Percentiles rank a stretch among this genome's conserved stretches.
Evolutionary conservation across 257 asterid genomes (phyloP).

Genomic region (Salvia splendens): DNA sequence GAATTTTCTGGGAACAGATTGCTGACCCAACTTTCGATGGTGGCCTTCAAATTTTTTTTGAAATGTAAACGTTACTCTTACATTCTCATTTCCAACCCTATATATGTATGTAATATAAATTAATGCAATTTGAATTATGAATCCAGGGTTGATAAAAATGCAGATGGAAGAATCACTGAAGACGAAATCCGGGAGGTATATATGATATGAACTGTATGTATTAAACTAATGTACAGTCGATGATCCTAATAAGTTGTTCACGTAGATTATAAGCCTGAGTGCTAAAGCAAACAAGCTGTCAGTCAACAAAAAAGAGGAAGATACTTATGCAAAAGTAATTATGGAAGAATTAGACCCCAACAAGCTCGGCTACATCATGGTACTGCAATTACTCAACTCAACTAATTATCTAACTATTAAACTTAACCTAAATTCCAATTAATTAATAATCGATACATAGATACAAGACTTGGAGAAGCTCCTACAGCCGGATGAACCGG

Average conservation of each 20-base stretch:
- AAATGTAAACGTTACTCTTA: slow-evolving; percentile 51
- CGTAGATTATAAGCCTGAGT: slow-evolving; percentile 77
- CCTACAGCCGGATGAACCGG: slow-evolving; percentile 41
- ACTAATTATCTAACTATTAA: neutral
- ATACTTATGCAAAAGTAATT: slow-evolving; percentile 80
- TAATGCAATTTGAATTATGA: neutral
- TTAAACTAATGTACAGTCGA: too few relatives aligned
- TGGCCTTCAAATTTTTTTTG: slow-evolving; percentile 82
- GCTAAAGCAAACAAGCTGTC: slow-evolving; percentile 86
- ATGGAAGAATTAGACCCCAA: slow-evolving; percentile 89
- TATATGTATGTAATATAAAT: neutral
- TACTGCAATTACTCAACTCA: neutral
- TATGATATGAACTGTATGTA: too few relatives aligned
- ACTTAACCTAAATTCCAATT: too few relatives aligned
- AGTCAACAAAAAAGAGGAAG: slow-evolving; percentile 70
- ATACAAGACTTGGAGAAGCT: slow-evolving; percentile 68
- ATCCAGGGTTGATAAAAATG: slow-evolving; percentile 92
- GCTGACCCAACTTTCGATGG: slow-evolving; percentile 80
- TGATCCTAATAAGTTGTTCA: neutral
- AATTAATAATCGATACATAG: slow-evolving; percentile 33
- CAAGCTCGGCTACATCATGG: slow-evolving; percentile 68
- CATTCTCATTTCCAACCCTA: neutral
- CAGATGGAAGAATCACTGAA: slow-evolving; percentile 75
- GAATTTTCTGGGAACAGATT: slow-evolving; percentile 76
- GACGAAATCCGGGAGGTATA: slow-evolving; percentile 81